Percentiles rank a stretch among this genome's conserved stretches.
Conservation (phyloP, 768 basidiomycete genomes). For the Phlebiopsis flavidoalba region DNA sequence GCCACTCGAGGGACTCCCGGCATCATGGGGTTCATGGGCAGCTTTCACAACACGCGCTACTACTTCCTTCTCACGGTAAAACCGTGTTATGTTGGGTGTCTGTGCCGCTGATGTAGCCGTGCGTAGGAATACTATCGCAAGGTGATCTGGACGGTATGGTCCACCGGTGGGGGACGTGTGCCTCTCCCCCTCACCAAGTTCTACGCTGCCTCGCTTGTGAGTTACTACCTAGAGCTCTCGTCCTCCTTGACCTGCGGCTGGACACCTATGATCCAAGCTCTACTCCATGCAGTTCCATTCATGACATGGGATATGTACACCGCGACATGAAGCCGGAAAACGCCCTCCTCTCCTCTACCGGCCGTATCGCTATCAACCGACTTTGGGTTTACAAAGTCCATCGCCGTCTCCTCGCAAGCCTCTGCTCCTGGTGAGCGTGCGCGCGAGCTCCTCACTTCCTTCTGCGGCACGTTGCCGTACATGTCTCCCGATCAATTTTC, state of each 20-base stretch:
- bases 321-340: conserved; percentile 28
- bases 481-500: conserved; percentile 1
- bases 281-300: conserved; percentile 14
- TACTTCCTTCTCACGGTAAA: conserved; percentile 7
- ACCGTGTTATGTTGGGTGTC: background rate
- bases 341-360: conserved; percentile 18
- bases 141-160: conserved; percentile 2
- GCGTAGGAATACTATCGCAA: conserved; percentile 4
- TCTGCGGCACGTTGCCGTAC: background rate
- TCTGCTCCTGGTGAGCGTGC: background rate
- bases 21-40: conserved; percentile 7
- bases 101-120: background rate
- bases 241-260: too few relatives aligned
- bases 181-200: conserved; percentile 8
- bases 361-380: conserved; percentile 21
- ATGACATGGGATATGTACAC: conserved; percentile 20
- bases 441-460: background rate
- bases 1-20: background rate
- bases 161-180: conserved; percentile 8
- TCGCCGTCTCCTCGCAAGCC: background rate
- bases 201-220: conserved; percentile 6
- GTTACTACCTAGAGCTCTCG: background rate
- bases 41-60: conserved; percentile 9
- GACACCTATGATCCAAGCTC: too few relatives aligned
- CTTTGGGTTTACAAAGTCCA: conserved; percentile 19